Conservation (phyloP, 495 filamentous ascomycete species). For the Darksidea phi region DNA sequence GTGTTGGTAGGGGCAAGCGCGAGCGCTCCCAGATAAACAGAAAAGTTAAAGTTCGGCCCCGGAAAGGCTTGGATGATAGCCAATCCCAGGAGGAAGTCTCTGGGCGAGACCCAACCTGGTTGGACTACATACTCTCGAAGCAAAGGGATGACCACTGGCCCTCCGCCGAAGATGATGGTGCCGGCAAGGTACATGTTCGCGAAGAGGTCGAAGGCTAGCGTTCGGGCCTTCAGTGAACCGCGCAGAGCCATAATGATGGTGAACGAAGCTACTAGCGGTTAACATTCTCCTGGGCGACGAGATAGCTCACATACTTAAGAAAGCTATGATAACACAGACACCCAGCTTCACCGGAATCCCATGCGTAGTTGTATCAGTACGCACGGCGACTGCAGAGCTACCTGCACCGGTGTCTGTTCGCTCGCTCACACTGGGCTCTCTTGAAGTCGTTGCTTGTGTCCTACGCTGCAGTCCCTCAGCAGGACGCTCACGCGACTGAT, state of each 20-base stretch:
- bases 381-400: neutral
- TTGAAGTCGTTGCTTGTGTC: slow-evolving; percentile 4
- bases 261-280: slow-evolving; percentile 41
- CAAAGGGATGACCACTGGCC: slow-evolving; percentile 81
- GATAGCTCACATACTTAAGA: slow-evolving; percentile 49
- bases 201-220: slow-evolving; percentile 64
- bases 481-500: neutral
- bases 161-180: slow-evolving; percentile 87
- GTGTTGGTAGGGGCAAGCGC: slow-evolving; percentile 47
- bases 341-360: slow-evolving; percentile 51
- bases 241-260: slow-evolving; percentile 61
- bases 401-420: no score
- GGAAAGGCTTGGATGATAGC: slow-evolving; percentile 82
- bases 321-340: slow-evolving; percentile 49
- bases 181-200: slow-evolving; percentile 81
- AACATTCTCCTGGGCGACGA: neutral
- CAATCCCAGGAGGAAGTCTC: slow-evolving; percentile 80
- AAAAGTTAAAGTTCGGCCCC: slow-evolving; percentile 87
- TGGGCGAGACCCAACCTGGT: slow-evolving; percentile 74
- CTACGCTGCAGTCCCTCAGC: slow-evolving; percentile 25
- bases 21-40: slow-evolving; percentile 70
- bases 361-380: slow-evolving; percentile 27
- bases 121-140: slow-evolving; percentile 75
- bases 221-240: slow-evolving; percentile 45
- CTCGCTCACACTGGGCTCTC: neutral